phyloP scores from a whole-genome alignment of 2,329 filamentous ascomycete species.

The Sclerotinia glacialis region DNA sequence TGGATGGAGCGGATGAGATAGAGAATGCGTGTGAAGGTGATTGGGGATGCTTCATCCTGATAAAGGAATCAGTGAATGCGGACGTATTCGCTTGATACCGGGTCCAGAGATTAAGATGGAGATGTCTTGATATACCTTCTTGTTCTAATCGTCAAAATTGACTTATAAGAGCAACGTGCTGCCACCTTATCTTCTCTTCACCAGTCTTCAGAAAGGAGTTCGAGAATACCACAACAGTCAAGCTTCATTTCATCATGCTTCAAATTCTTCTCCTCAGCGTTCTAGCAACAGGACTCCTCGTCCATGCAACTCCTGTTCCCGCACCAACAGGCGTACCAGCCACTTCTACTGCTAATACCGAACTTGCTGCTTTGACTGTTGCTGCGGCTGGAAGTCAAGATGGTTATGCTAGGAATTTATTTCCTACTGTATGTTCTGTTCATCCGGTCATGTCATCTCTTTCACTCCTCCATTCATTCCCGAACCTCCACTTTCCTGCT shows the following conservation, averaged over 20 bases:
- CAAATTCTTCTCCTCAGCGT: not conserved
- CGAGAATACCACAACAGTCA: not conserved
- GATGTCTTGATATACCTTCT: not conserved
- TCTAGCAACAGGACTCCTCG: constrained; percentile 7
- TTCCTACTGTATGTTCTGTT: constrained; percentile 47
- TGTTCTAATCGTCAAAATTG: not conserved
- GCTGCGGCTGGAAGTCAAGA: constrained; percentile 51
- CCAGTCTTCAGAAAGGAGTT: not conserved
- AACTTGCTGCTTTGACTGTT: constrained; percentile 59
- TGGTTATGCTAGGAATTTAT: constrained; percentile 63
- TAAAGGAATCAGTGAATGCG: not conserved
- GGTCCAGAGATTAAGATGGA: not conserved
- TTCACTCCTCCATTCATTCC: constrained; percentile 1
- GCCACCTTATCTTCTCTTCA: not conserved
- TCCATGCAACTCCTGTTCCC: constrained; percentile 23
- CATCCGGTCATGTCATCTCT: not conserved
- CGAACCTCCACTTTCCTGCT: not conserved
- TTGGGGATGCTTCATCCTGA: not conserved
- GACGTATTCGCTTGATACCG: not conserved
- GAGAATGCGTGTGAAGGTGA: not conserved
- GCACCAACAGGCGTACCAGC: constrained; percentile 62
- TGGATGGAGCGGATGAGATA: not conserved
- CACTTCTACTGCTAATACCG: constrained; percentile 52
- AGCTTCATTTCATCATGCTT: constrained; percentile 13
- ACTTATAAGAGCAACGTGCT: not conserved